These are phyloP conservation scores for Candida dajiaensis DNA, from an alignment of 805 yeast species.

Conservation along the genomic window DNA sequence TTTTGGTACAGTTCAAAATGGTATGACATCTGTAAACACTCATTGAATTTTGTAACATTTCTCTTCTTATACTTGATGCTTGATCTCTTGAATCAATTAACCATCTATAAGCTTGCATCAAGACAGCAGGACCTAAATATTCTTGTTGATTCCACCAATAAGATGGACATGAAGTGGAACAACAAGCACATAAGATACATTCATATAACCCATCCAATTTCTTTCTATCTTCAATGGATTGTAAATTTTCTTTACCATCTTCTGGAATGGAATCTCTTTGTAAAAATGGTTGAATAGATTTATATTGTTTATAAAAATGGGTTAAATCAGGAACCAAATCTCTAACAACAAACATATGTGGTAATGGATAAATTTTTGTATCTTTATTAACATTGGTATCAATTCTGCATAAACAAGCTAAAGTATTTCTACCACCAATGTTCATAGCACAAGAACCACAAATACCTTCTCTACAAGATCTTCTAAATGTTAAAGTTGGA, in stretches of 20 bases:
- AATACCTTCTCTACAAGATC: conserved; percentile 99
- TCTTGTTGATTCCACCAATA: conserved; percentile 99
- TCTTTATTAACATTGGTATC: conserved; percentile 72
- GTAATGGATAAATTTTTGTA: conserved; percentile 89
- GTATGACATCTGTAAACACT: conserved; percentile 98
- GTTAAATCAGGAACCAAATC: conserved; percentile 98
- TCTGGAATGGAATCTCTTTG: conserved; percentile 73
- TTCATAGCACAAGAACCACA: conserved; percentile 99
- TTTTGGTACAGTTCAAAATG: conserved; percentile 96
- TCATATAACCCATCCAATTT: conserved; percentile 96
- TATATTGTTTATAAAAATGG: conserved; percentile 96
- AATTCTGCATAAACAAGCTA: conserved; percentile 94
- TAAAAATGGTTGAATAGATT: conserved; percentile 94
- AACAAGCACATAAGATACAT: conserved; percentile 97
- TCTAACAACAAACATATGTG: conserved; percentile 96
- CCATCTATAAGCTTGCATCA: conserved; percentile 99
- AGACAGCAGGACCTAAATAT: conserved; percentile 96
- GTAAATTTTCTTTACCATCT: conserved; percentile 91
- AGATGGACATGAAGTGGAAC: conserved; percentile 98
- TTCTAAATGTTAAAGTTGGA: conserved; percentile 89
- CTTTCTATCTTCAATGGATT: conserved; percentile 86
- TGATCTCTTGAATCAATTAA: conserved; percentile 95
- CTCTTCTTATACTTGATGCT: conserved; percentile 75
- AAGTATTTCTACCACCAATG: conserved; percentile 94
- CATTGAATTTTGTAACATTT: conserved; percentile 94